Evolutionary conservation across 495 filamentous ascomycete genomes (phyloP).

Genomic region (Evernia prunastri): DNA sequence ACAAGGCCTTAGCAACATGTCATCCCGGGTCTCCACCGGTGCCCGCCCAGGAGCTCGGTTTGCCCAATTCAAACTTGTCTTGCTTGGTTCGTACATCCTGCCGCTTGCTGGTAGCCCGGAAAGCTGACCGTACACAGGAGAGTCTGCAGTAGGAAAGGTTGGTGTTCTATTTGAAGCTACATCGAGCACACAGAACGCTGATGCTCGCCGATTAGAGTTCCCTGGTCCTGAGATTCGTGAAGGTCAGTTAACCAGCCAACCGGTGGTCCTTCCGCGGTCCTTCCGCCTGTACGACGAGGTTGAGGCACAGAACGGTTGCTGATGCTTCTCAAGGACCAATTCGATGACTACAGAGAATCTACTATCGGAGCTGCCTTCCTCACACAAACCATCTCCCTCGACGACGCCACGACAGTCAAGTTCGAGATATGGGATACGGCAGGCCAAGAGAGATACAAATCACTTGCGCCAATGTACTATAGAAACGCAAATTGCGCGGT

Average conservation of each 20-base stretch:
- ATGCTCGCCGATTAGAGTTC: constrained; percentile 62
- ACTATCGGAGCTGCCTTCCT: constrained; percentile 98
- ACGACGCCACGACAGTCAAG: constrained; percentile 96
- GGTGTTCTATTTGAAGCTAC: constrained; percentile 26
- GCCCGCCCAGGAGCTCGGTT: constrained; percentile 75
- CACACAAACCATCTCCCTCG: constrained; percentile 95
- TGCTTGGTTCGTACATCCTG: constrained; percentile 62
- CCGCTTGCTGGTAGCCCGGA: constrained; percentile 12
- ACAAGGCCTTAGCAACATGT: constrained; percentile 48
- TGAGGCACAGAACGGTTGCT: neutral
- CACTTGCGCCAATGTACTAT: constrained; percentile 98
- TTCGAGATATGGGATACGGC: constrained; percentile 99
- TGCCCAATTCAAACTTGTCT: constrained; percentile 97
- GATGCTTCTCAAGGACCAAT: constrained; percentile 72
- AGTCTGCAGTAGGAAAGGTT: constrained; percentile 98
- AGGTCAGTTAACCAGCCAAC: constrained; percentile 51
- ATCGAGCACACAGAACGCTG: constrained; percentile 32
- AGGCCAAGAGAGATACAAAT: constrained; percentile 97
- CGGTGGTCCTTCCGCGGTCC: constrained; percentile 18
- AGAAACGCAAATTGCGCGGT: constrained; percentile 98
- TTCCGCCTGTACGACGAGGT: neutral
- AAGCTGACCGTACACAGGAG: constrained; percentile 57
- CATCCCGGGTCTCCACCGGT: constrained; percentile 70
- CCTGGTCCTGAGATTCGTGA: constrained; percentile 94
- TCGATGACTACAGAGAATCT: constrained; percentile 98